Evolutionary conservation across 1,284 basidiomycete genomes (phyloP), one percentile per base, ranked within the genome.

Genomic region (Trametes versicolor): DNA sequence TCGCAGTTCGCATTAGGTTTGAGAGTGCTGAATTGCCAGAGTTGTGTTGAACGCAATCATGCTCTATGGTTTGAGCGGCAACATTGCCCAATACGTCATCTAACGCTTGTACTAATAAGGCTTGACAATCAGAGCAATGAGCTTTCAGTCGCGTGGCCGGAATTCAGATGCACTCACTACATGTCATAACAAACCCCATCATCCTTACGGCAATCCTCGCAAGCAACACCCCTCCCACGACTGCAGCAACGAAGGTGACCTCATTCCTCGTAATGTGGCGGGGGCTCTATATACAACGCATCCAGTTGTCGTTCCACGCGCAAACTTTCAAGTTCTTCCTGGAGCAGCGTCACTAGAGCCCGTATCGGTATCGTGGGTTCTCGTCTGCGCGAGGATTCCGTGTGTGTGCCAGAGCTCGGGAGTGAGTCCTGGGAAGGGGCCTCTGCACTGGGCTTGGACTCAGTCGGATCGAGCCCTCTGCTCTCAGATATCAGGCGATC

Each of bases 181-280:
- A 32, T 32, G 8, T 32, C 29, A 32, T 32, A 8, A 32, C 8
- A 32, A 32, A 32, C 29, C 4, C 8, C 29, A 32, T 32, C 29
- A 32, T 32, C 29, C 29, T 32, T 32, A 32, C 29, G 8, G 29
- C 29, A 8, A 32, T 32, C 29, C 29, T 32, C 3, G 29, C 29
- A 12, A 41, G 39, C n/a, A 41, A 12, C 13, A 41, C 37, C 29
- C 29, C 4, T 8, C 29, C 8, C 29, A 32, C 29, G 29, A 32
- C 29, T 32, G n/a, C n/a, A n/a, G n/a, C n/a, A n/a, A n/a, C n/a
- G n/a, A n/a, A n/a, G n/a, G n/a, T n/a, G n/a, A n/a, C 25, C 8
- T 29, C 36, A 53, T 23, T 39, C 51, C 37, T 55, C 53, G 25
- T 55, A 55, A 2, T 23, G 37, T 4, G 53, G 53, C 13, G 53